Evolutionary conservation across 108 stramenopile genomes (phyloP), one percentile per base, ranked within the genome.

Genomic region (Discostella stelligeroides): DNA sequence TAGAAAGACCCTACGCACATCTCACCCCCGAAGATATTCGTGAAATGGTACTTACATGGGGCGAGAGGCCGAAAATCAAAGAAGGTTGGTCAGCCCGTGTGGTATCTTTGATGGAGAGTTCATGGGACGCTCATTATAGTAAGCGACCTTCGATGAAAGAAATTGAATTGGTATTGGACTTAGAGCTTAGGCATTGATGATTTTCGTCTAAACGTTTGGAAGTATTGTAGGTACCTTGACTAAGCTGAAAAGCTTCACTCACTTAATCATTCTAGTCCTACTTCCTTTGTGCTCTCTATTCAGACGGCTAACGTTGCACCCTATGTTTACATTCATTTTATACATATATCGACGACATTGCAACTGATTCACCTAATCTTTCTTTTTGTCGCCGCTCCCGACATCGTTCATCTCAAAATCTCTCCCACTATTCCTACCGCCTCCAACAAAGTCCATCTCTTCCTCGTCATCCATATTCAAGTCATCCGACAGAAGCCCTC

Each of bases 1-100:
- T 89, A 7, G 80, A 85, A 41, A 37, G 76, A 13, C 88, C 91
- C 8, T 92, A 83, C 57, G 83, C 17, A 1, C 17, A 7, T 10
- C 76, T 54, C 63, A 76, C 70, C n/a, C 68, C 40, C 20, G 24
- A 65, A 17, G 68, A 75, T n/a, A 74, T 75, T 30, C 27, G 60
- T 2, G 73, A 70, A 34, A 63, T 75, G 68, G 79, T 75, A 10
- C 41, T 47, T 38, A 80, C 54, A 18, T 75, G 68, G 70, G 79
- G 79, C 11, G 68, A 72, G 68, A 63, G 70, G 51, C 79, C 79
- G 2, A 66, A 61, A 24, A 46, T 70, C n/a, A 66, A 63, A 51
- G 73, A 80, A 17, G 63, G 42, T n/a, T 80, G 79, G 79, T 57
- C 73, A 17, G 72, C 72, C 11, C 65, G 72, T 23, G 17, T 78